Evolutionary conservation across 2,329 filamentous ascomycete genomes (phyloP).

Genomic region (Macrophomina tecta): DNA sequence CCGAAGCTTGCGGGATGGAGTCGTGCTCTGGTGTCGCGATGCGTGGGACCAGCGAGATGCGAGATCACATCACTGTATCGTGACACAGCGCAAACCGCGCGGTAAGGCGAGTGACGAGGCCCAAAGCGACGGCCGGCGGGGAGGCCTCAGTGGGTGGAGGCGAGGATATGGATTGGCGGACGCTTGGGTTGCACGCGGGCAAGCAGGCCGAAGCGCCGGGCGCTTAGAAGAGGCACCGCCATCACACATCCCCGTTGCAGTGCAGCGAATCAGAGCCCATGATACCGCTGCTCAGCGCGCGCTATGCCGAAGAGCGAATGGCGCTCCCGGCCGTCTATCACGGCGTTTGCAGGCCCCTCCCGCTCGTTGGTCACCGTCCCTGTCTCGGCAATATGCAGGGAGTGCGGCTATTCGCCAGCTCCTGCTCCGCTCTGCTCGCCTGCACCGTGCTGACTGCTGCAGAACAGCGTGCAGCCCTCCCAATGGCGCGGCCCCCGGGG

Average conservation of each 20-base stretch:
- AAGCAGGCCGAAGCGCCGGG: constrained; percentile 21
- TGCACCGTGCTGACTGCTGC: constrained; percentile 28
- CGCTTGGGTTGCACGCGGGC: constrained; percentile 24
- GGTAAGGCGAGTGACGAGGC: not conserved
- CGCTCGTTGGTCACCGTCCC: constrained; percentile 25
- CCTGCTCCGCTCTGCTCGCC: constrained; percentile 18
- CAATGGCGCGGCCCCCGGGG: constrained; percentile 19
- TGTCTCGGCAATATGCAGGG: constrained; percentile 24
- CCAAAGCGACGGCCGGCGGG: constrained; percentile 2
- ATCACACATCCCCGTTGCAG: constrained; percentile 18
- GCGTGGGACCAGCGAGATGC: constrained; percentile 1
- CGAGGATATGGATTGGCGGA: constrained; percentile 8
- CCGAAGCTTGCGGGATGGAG: constrained; percentile 11
- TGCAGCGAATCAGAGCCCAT: constrained; percentile 14
- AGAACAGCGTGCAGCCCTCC: constrained; percentile 18
- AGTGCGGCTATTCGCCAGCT: constrained; percentile 21
- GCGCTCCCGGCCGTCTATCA: constrained; percentile 23
- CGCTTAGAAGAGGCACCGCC: constrained; percentile 26
- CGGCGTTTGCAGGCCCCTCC: constrained; percentile 3
- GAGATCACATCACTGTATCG: constrained; percentile 21
- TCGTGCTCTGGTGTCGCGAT: constrained; percentile 1
- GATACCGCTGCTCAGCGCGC: not conserved
- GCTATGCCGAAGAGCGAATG: constrained; percentile 3
- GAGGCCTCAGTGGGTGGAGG: not conserved
- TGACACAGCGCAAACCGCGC: constrained; percentile 19